Evolutionary conservation across 805 yeast genomes (phyloP), one percentile per base, ranked within the genome.

Genomic region (Wickerhamiella nectarea): DNA sequence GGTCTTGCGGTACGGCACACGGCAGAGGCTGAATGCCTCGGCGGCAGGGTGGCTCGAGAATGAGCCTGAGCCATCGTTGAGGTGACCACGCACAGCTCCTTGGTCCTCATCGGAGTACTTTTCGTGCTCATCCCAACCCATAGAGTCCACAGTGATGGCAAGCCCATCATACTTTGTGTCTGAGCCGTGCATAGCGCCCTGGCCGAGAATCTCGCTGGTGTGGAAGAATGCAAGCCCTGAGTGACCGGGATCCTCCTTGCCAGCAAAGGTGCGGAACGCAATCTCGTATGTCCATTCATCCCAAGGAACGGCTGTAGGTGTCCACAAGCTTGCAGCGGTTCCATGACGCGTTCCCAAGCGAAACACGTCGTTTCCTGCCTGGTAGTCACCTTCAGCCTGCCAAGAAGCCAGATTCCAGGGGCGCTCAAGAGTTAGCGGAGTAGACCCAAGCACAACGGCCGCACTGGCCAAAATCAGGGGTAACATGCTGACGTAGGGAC

Each of bases 221-320:
- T 57, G 60, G 65, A 68, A 65, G 19, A 65, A 35, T 2, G 62
- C 63, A 38, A 65, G 44, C 1, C 68, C 68, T 7, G 64, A 63
- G 19, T 38, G 33, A 19, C 63, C 64, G 4, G 52, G 48, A 14
- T 53, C 50, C 8, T 48, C 59, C n/a, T 56, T 48, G 10, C 63
- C 64, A 12, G 56, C 48, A 1, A 56, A 61, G 1, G 59, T 51
- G 43, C 60, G 47, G 20, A 49, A 18, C 9, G 50, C 40, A 14
- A 56, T 43, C 38, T 64, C 66, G 1, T 59, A 39, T 12, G 64
- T 58, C 65, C 66, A 65, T 36, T 55, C 60, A 9, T 48, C 54
- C 40, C 45, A 52, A 10, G 56, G 48, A 14, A 60, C 54, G n/a
- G 50, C 36, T 14, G 43, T 34, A 22, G 49, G 47, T 18, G 61